These are phyloP conservation scores for Flammula alnicola DNA, from an alignment of 1,284 basidiomycete species.

Conservation along the genomic window DNA sequence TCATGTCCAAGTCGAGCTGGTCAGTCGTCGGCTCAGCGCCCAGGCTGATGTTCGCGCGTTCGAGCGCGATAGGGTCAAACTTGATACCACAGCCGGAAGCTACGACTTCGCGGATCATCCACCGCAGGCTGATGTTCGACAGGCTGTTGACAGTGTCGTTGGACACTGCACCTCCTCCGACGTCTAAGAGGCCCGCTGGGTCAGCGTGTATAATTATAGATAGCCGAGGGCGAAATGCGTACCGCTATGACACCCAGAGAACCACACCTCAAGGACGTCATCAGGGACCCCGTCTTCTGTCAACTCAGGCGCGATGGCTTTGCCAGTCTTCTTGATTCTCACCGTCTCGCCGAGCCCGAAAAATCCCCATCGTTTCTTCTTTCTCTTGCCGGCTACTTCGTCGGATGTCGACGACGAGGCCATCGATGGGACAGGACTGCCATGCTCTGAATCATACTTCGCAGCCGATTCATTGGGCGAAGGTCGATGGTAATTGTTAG, in stretches of 20 bases:
- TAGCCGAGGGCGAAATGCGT: conserved; percentile 22
- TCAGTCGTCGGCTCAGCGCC: conserved; percentile 19
- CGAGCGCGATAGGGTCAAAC: conserved; percentile 48
- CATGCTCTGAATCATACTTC: conserved; percentile 28
- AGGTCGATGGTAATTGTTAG: conserved; percentile 53
- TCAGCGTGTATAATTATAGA: neutral
- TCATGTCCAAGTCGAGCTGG: conserved; percentile 30
- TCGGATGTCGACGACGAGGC: conserved; percentile 6
- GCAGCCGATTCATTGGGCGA: conserved; percentile 28
- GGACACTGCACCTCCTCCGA: conserved; percentile 65
- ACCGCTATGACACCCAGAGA: conserved; percentile 65
- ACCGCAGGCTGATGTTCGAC: conserved; percentile 66
- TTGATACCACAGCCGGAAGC: conserved; percentile 51
- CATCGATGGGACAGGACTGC: conserved; percentile 15
- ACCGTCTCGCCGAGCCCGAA: conserved; percentile 13
- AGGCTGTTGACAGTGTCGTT: conserved; percentile 50
- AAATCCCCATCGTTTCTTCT: conserved; percentile 22
- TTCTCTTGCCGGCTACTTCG: conserved; percentile 12
- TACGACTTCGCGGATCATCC: conserved; percentile 67
- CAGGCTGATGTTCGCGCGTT: conserved; percentile 29
- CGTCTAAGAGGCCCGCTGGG: conserved; percentile 55
- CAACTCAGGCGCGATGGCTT: conserved; percentile 18
- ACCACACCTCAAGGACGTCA: conserved; percentile 70
- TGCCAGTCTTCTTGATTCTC: conserved; percentile 16
- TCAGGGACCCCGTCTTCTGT: conserved; percentile 30